Conservation (phyloP, 2,329 filamentous ascomycete genomes). For the Corniculantispora saksenae region DNA sequence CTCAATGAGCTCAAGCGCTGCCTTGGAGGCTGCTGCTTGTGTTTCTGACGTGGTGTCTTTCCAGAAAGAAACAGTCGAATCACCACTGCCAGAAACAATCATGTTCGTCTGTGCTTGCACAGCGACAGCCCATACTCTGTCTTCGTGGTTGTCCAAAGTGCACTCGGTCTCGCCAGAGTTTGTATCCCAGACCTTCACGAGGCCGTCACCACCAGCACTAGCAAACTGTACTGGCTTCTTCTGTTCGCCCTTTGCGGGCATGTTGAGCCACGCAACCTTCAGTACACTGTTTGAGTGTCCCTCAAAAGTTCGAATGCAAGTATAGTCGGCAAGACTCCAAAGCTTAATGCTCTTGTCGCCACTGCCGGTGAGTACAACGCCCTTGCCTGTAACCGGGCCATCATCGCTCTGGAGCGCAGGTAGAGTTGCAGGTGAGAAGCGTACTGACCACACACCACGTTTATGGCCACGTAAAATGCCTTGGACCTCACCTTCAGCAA, state of each 20-base stretch:
- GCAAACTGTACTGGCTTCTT: slow-evolving; percentile 71
- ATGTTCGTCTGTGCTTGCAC: slow-evolving; percentile 69
- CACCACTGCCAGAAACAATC: slow-evolving; percentile 86
- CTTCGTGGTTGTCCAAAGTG: slow-evolving; percentile 95
- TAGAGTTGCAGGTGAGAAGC: slow-evolving; percentile 79
- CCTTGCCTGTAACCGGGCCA: slow-evolving; percentile 72
- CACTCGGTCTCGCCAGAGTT: slow-evolving; percentile 81
- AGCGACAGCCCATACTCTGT: slow-evolving; percentile 89
- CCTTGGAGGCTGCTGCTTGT: slow-evolving; percentile 70
- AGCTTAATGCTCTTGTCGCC: slow-evolving; percentile 96
- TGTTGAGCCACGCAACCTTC: slow-evolving; percentile 84
- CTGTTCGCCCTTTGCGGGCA: slow-evolving; percentile 50
- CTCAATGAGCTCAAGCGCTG: slow-evolving; percentile 79
- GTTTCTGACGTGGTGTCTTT: slow-evolving; percentile 85
- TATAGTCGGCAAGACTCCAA: slow-evolving; percentile 91
- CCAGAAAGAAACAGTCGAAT: slow-evolving; percentile 95
- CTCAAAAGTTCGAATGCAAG: slow-evolving; percentile 89
- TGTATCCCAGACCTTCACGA: slow-evolving; percentile 96
- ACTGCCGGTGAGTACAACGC: slow-evolving; percentile 83
- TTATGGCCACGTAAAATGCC: slow-evolving; percentile 91
- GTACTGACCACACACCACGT: slow-evolving; percentile 93
- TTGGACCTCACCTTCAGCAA: slow-evolving; percentile 83
- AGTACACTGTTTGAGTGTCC: slow-evolving; percentile 94
- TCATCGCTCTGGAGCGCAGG: slow-evolving; percentile 73
- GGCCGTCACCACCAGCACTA: slow-evolving; percentile 87